These are phyloP conservation scores for Pseudocercospora cruenta DNA, from an alignment of 2,329 filamentous ascomycete species.

Conservation along the genomic window DNA sequence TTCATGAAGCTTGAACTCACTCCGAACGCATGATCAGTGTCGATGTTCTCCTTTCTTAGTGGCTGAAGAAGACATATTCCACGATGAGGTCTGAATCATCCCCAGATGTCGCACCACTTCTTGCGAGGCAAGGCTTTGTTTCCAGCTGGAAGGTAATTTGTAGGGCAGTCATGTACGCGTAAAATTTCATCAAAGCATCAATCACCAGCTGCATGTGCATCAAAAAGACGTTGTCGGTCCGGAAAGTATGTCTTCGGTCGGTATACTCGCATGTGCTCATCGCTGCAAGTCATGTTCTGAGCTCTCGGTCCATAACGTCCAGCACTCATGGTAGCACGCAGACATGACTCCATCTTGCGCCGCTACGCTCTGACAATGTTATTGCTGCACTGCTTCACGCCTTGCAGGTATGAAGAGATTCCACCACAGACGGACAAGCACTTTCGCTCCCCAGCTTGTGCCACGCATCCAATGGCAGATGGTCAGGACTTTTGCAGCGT, in stretches of 20 bases:
- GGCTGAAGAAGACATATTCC: background rate
- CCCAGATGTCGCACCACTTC: background rate
- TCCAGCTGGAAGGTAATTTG: background rate
- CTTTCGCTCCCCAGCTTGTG: background rate
- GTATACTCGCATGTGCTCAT: background rate
- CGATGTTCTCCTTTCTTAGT: background rate
- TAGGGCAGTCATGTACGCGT: background rate
- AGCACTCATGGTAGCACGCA: background rate
- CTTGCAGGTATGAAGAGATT: background rate
- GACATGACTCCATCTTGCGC: background rate
- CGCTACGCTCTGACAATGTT: background rate
- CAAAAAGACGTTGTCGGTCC: background rate
- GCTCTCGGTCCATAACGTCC: no score
- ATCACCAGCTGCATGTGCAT: background rate
- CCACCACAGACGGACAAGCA: background rate
- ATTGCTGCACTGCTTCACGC: background rate
- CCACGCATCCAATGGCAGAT: background rate
- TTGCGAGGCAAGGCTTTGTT: background rate
- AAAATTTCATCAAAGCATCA: background rate
- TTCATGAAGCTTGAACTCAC: background rate
- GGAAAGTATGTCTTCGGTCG: background rate
- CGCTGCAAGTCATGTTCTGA: background rate
- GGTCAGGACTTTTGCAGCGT: background rate
- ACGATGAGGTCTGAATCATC: background rate
- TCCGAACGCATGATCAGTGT: background rate